Evolutionary conservation across 2,329 filamentous ascomycete genomes (phyloP).

Genomic region (Beauveria sp.): DNA sequence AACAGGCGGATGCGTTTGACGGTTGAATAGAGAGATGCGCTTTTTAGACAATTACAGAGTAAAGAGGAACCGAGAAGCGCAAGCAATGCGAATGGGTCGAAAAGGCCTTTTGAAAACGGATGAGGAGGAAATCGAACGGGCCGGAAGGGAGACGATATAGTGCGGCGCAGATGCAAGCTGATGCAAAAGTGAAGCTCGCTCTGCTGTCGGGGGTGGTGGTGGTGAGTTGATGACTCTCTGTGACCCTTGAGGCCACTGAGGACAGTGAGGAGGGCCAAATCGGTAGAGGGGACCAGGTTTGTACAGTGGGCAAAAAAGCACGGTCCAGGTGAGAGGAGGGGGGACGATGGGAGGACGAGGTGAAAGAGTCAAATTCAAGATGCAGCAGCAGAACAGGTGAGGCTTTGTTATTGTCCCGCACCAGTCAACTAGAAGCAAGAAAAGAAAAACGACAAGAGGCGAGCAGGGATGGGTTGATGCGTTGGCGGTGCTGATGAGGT

Average conservation of each 20-base stretch:
- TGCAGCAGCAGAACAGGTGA: conserved; percentile 6
- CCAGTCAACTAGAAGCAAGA: neutral
- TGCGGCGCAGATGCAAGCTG: neutral
- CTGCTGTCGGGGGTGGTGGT: neutral
- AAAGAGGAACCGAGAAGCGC: neutral
- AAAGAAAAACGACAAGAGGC: neutral
- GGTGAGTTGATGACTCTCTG: neutral
- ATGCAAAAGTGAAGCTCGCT: conserved; percentile 3
- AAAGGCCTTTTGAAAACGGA: neutral
- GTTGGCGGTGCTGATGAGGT: conserved; percentile 31
- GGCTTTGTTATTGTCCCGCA: conserved; percentile 28
- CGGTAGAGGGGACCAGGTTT: neutral
- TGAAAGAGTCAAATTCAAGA: neutral
- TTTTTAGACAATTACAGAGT: neutral
- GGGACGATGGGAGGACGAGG: neutral
- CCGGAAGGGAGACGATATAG: neutral
- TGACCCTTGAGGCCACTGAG: too few relatives aligned
- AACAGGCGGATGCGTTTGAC: neutral
- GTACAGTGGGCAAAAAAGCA: neutral
- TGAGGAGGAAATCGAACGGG: neutral
- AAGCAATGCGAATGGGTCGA: neutral
- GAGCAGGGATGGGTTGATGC: conserved; percentile 23
- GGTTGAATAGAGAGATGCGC: neutral
- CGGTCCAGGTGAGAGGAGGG: neutral
- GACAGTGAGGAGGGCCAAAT: neutral